Evolutionary conservation across 352 stramenopile genomes (phyloP).

Genomic region (Achlya hypogyna): DNA sequence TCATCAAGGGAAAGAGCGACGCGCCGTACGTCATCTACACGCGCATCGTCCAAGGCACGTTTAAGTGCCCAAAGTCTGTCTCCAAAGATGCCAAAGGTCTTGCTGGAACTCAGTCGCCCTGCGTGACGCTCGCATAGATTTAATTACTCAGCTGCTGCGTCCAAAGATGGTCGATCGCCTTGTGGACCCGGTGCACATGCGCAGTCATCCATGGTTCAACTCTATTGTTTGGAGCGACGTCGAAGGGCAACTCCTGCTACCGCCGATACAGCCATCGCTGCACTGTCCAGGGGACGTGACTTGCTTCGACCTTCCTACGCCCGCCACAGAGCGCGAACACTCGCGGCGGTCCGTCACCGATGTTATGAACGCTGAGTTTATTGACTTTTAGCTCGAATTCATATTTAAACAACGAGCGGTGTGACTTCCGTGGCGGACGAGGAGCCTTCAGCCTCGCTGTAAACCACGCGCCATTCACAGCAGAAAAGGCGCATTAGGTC

Average conservation of each 20-base stretch:
- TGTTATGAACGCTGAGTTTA: not conserved
- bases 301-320: slow-evolving; percentile 38
- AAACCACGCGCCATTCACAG: slow-evolving; percentile 4
- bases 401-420: not conserved
- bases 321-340: not conserved
- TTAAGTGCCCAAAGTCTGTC: slow-evolving; percentile 41
- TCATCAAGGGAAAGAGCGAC: slow-evolving; percentile 71
- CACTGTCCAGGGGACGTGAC: slow-evolving; percentile 34
- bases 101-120: slow-evolving; percentile 8
- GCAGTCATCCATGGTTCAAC: slow-evolving; percentile 53
- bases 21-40: slow-evolving; percentile 81
- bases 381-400: not conserved
- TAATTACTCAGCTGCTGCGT: slow-evolving; percentile 59
- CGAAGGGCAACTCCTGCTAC: slow-evolving; percentile 30
- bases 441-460: not conserved
- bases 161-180: slow-evolving; percentile 42
- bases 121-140: slow-evolving; percentile 34
- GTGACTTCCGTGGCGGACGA: not conserved
- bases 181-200: slow-evolving; percentile 36
- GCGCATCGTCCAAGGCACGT: slow-evolving; percentile 52
- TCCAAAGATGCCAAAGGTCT: slow-evolving; percentile 23
- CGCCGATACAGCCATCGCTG: slow-evolving; percentile 39
- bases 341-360: not conserved
- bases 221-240: slow-evolving; percentile 59
- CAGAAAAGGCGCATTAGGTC: slow-evolving; percentile 11